Evolutionary conservation across 306 rosid species (phyloP).

Genomic region (Cucurbita maxima): DNA sequence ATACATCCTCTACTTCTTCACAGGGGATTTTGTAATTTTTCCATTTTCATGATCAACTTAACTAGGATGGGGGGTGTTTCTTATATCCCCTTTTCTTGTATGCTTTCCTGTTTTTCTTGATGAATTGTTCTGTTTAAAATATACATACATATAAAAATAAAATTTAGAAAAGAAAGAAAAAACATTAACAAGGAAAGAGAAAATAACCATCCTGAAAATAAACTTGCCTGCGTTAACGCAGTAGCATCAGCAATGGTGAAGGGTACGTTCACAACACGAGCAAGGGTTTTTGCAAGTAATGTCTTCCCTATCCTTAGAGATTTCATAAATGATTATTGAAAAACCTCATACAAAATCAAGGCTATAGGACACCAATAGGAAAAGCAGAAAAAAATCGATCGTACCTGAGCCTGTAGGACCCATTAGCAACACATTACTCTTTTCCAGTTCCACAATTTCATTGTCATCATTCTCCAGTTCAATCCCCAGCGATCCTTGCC

Average conservation of each 20-base stretch:
- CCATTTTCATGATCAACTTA: not conserved
- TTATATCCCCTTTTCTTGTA: not conserved
- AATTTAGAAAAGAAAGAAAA: not conserved
- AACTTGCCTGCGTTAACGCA: slow-evolving; percentile 56
- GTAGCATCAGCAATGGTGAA: slow-evolving; percentile 65
- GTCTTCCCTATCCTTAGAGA: slow-evolving; percentile 48
- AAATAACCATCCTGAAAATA: not conserved
- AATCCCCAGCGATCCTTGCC: not conserved
- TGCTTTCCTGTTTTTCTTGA: not conserved
- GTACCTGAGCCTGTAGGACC: slow-evolving; percentile 73
- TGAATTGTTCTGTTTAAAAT: not conserved
- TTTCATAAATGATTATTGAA: not conserved
- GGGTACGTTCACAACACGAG: slow-evolving; percentile 56
- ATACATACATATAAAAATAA: not conserved
- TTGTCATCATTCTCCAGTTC: slow-evolving; percentile 18
- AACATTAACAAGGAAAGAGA: not conserved
- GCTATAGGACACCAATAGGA: not conserved
- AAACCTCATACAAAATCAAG: not conserved
- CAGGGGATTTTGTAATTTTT: not conserved
- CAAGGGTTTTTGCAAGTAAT: slow-evolving; percentile 66
- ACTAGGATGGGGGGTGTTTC: not conserved
- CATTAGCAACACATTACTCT: slow-evolving; percentile 49
- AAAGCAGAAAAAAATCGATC: not conserved
- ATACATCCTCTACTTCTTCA: not conserved
- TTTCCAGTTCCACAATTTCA: slow-evolving; percentile 43